Conservation (phyloP, 441 rosid genomes). For the Corymbia citriodora region DNA sequence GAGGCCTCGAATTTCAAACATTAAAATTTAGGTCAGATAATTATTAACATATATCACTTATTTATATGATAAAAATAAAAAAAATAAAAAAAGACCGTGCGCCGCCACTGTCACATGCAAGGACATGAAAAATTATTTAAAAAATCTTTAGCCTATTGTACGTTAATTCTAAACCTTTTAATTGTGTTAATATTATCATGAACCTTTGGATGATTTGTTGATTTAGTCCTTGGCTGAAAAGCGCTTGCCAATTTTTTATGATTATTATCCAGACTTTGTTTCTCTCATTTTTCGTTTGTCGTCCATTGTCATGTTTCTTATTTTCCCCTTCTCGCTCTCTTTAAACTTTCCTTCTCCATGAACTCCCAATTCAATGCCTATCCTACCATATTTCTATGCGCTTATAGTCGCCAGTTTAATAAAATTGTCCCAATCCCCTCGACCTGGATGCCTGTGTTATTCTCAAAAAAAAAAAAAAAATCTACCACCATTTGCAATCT, state of each 20-base stretch:
- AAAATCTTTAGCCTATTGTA: accelerated
- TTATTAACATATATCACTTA: too few species aligned
- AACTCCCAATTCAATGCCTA: not conserved
- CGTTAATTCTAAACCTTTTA: too few species aligned
- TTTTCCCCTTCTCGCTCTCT: not conserved
- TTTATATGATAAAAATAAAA: too few species aligned
- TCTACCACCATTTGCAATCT: too few species aligned
- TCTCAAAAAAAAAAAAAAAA: too few species aligned
- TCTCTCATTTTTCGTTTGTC: not conserved
- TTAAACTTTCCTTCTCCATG: not conserved
- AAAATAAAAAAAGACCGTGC: not conserved
- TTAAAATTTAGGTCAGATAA: not conserved
- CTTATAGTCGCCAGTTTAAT: not conserved
- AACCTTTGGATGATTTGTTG: too few species aligned
- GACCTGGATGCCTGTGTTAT: too few species aligned
- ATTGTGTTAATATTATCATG: too few species aligned
- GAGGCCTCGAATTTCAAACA: not conserved
- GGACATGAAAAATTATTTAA: accelerated
- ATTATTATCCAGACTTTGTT: not conserved
- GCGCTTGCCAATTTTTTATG: not conserved
- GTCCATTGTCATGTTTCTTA: not conserved
- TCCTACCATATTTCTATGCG: not conserved
- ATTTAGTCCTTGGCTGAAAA: not conserved
- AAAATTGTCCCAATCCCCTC: too few species aligned
- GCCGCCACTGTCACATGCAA: accelerated